Base-by-base conservation (phyloP, 345 rosid genomes). In the Rhodamnia argentea region DNA sequence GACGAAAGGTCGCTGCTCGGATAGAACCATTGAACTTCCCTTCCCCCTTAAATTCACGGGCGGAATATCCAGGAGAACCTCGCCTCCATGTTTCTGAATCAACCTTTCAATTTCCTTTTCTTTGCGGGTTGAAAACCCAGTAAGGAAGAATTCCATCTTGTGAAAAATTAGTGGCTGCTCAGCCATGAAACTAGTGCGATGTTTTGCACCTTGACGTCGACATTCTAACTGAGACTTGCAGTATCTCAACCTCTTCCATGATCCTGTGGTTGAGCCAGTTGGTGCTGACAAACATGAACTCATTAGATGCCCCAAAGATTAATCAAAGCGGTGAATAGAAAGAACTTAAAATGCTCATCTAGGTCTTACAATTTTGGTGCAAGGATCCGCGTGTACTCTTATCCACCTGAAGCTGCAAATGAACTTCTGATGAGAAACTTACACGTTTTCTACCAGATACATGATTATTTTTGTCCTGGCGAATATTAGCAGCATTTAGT, bases 81-180 rank as follows among this genome's bases (percentile, higher is more conserved):
- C 55, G 47, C 97, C 97, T 60, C 97, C 97, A 85, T 89, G 86
- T 85, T 90, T 89, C 84, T 86, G 90, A 82, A 94, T 88, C 52
- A 92, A 87, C 82, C 85, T 87, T 62, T 89, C 90, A 82, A 91
- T 89, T 70, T 92, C 93, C 89, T 90, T 92, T 87, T 92, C 93
- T 88, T 91, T 92, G 83, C 22, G 44, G n/a, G 86, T 85, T 10
- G 97, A 90, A 88, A 93, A 93, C 84, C 97, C 97, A 29, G 97
- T 92, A 40, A 94, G 89, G 87, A 94, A 84, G 90, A 93, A 93
- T 82, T 90, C 86, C 83, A 89, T 50, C 84, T 91, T 92, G 87
- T 85, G 90, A 86, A 94, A 92, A 84, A 93, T 87, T 52, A 84
- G 87, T 53, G 53, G 85, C 85, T 87, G 90, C 84, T 32, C 58